Percentiles rank a stretch among this genome's conserved stretches.
Evolutionary conservation across 345 rosid species (phyloP).

Genomic region (Citrus maxima): DNA sequence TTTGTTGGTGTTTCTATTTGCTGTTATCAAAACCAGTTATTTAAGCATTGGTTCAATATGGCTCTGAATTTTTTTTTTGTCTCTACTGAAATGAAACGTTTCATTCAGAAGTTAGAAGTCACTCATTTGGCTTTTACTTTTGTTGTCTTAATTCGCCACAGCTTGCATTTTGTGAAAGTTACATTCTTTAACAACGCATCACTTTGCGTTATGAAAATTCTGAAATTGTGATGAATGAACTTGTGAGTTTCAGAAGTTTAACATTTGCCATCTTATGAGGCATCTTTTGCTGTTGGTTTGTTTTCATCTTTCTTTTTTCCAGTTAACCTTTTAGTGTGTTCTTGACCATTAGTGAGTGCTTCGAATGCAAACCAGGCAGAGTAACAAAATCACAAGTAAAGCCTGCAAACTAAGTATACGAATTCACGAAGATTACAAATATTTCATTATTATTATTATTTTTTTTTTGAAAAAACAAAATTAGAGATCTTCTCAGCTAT

Average conservation of each 20-base stretch:
- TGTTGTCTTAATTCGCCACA: background rate
- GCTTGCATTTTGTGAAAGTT: background rate
- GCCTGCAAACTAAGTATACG: too few relatives aligned
- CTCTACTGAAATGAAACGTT: background rate
- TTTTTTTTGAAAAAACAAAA: too few relatives aligned
- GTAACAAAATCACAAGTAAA: too few relatives aligned
- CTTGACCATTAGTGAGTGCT: background rate
- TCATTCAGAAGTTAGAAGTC: background rate
- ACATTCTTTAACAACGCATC: background rate
- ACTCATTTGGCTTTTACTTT: background rate
- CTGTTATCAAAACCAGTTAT: background rate
- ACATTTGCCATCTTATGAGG: background rate
- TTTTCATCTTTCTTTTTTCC: background rate
- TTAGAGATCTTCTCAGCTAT: too few relatives aligned
- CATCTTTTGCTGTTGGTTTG: background rate
- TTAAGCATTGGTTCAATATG: background rate
- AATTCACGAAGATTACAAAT: too few relatives aligned
- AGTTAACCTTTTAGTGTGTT: too few relatives aligned
- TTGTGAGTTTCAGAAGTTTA: background rate
- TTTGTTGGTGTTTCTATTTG: background rate
- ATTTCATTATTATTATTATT: too few relatives aligned
- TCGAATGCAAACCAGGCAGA: background rate
- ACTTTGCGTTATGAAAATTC: background rate
- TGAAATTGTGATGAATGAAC: background rate
- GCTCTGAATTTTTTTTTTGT: background rate